Conservation (phyloP, 768 basidiomycete genomes). For the Naganishia randhawae region DNA sequence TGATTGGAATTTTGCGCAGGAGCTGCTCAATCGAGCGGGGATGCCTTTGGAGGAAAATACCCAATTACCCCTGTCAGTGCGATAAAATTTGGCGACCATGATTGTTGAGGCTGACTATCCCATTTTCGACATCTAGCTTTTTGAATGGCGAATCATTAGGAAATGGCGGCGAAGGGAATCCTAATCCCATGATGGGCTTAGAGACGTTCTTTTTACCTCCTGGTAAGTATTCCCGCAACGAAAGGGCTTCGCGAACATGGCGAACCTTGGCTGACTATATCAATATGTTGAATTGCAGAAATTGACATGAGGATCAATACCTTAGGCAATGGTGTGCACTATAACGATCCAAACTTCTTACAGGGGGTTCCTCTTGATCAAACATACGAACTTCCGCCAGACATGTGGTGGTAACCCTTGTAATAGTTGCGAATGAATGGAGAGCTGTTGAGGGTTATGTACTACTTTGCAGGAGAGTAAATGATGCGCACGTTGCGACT, state of each 20-base stretch:
- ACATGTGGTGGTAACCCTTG: slow-evolving; percentile 24
- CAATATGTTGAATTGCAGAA: slow-evolving; percentile 1
- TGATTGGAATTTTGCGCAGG: slow-evolving; percentile 46
- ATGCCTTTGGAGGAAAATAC: slow-evolving; percentile 39
- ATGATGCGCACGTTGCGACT: no score
- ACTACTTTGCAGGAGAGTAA: no score
- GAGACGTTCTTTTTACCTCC: slow-evolving; percentile 50
- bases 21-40: slow-evolving; percentile 44
- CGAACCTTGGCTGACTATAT: background rate
- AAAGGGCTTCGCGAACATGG: background rate
- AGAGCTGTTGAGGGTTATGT: no score
- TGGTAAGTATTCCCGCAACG: slow-evolving; percentile 8
- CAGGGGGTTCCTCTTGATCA: slow-evolving; percentile 5
- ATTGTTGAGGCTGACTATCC: background rate
- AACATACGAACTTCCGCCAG: slow-evolving; percentile 26
- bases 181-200: slow-evolving; percentile 42
- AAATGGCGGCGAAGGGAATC: slow-evolving; percentile 34
- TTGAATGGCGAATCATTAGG: slow-evolving; percentile 48
- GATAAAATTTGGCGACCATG: background rate
- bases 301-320: slow-evolving; percentile 27
- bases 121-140: slow-evolving; percentile 35
- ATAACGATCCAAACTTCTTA: slow-evolving; percentile 18
- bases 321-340: slow-evolving; percentile 16
- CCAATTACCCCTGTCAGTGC: slow-evolving; percentile 47
- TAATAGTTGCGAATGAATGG: background rate